A percentile compares a stretch with the other conserved stretches of the same genome.
Conservation (phyloP, 805 yeast species). For the Spathaspora hagerdaliae region DNA sequence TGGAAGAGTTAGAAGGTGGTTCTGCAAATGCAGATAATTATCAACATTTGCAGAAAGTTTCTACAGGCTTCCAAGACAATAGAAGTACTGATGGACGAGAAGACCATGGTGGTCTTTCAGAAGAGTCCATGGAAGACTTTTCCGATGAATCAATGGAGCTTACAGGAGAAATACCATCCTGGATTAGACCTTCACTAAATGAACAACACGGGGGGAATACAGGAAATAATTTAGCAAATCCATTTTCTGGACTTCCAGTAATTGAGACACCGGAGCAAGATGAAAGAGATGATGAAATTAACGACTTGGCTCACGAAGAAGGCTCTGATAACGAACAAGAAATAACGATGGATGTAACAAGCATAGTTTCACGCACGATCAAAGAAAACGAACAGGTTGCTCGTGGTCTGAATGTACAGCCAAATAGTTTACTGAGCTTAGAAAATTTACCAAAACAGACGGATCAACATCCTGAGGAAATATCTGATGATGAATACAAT, state of each 20-base stretch:
- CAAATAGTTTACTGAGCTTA: too few species aligned
- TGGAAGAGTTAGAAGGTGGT: too few species aligned
- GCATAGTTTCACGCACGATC: constrained; percentile 1
- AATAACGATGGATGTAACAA: constrained; percentile 16
- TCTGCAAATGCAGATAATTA: too few species aligned
- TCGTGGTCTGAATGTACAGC: too few species aligned
- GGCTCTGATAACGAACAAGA: not conserved
- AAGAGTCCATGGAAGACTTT: not conserved
- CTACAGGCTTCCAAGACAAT: too few species aligned
- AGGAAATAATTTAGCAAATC: not conserved
- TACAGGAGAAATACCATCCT: not conserved
- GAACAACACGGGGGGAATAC: not conserved
- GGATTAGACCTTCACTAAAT: not conserved
- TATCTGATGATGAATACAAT: not conserved
- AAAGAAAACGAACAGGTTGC: constrained; percentile 16
- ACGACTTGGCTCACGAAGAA: not conserved
- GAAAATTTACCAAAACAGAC: too few species aligned
- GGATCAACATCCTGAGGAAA: too few species aligned
- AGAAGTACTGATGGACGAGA: too few species aligned
- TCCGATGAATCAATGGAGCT: not conserved
- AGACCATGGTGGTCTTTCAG: not conserved
- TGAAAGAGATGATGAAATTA: constrained; percentile 12
- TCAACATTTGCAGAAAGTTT: too few species aligned
- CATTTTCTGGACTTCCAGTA: not conserved
- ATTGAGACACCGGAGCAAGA: not conserved